A percentile compares a stretch with the other conserved stretches of the same genome.
Conservation (phyloP, 2,329 filamentous ascomycete genomes). For the Chlorencoelia australis region DNA sequence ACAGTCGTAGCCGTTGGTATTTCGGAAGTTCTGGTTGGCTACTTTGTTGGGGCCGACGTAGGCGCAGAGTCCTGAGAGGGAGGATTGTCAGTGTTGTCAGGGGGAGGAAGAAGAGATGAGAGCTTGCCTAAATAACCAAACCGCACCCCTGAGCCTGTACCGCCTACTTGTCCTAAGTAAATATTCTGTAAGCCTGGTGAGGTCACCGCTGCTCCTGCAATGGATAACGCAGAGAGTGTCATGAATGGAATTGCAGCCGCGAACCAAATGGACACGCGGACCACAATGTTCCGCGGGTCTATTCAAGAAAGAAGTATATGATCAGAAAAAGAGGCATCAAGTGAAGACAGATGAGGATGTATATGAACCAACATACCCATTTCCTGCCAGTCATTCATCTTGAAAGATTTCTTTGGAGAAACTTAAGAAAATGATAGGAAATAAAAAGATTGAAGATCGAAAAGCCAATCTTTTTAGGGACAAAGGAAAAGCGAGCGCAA, state of each 20-base stretch:
- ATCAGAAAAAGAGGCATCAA: not conserved
- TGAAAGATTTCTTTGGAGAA: not conserved
- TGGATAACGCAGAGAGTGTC: conserved; percentile 2
- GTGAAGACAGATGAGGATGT: not conserved
- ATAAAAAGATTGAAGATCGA: not conserved
- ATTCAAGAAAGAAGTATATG: too few relatives aligned
- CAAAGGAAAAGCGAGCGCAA: too few relatives aligned
- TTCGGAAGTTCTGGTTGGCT: conserved; percentile 3
- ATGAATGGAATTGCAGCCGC: conserved; percentile 3
- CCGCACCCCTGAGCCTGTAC: not conserved
- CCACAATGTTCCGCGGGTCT: conserved; percentile 5
- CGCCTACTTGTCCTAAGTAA: conserved; percentile 1
- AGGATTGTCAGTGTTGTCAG: not conserved
- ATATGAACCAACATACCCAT: conserved; percentile 4
- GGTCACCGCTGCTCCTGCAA: conserved; percentile 3
- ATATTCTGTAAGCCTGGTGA: conserved; percentile 4
- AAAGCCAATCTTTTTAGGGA: too few relatives aligned
- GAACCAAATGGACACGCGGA: conserved; percentile 3
- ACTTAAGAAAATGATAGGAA: not conserved
- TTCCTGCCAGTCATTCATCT: conserved; percentile 3
- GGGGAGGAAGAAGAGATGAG: not conserved
- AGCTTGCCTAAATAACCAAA: conserved; percentile 4
- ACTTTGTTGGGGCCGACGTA: conserved; percentile 3
- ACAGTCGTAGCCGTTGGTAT: conserved; percentile 4
- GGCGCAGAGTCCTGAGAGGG: conserved; percentile 2